Conservation (phyloP, 148 eudicot species). For the Rhododendron simsii region DNA sequence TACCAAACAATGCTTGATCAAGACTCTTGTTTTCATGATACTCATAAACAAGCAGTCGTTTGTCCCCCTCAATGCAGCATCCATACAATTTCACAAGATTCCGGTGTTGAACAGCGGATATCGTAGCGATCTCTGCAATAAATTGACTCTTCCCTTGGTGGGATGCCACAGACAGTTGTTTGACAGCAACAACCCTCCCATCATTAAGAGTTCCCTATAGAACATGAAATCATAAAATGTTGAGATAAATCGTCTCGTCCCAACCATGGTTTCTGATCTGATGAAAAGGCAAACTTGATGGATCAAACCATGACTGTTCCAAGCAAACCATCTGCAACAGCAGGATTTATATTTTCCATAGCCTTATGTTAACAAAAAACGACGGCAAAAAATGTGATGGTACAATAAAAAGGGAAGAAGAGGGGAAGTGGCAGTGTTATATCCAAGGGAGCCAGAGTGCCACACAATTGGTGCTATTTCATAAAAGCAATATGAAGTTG, state of each 20-base stretch:
- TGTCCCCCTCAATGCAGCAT: constrained; percentile 84
- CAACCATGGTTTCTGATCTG: not conserved
- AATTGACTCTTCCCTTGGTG: constrained; percentile 82
- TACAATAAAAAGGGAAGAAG: not conserved
- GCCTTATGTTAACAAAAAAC: not conserved
- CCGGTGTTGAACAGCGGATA: constrained; percentile 89
- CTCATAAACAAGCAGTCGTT: constrained; percentile 79
- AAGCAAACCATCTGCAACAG: not conserved
- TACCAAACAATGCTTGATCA: constrained; percentile 86
- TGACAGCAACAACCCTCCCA: constrained; percentile 77
- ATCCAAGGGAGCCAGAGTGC: not conserved
- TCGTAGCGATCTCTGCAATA: constrained; percentile 81
- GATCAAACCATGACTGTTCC: not conserved
- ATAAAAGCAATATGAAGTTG: not conserved
- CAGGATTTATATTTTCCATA: not conserved
- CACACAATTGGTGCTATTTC: not conserved
- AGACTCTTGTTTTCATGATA: constrained; percentile 85
- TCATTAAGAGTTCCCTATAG: constrained; percentile 69
- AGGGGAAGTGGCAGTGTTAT: not conserved
- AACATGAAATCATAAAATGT: not conserved
- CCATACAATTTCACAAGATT: constrained; percentile 83
- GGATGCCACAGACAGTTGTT: constrained; percentile 74
- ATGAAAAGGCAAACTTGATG: not conserved
- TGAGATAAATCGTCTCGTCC: not conserved
- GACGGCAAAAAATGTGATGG: not conserved